Evolutionary conservation across 805 yeast genomes (phyloP), one percentile per base, ranked within the genome.

Genomic region (Candida insectalens): DNA sequence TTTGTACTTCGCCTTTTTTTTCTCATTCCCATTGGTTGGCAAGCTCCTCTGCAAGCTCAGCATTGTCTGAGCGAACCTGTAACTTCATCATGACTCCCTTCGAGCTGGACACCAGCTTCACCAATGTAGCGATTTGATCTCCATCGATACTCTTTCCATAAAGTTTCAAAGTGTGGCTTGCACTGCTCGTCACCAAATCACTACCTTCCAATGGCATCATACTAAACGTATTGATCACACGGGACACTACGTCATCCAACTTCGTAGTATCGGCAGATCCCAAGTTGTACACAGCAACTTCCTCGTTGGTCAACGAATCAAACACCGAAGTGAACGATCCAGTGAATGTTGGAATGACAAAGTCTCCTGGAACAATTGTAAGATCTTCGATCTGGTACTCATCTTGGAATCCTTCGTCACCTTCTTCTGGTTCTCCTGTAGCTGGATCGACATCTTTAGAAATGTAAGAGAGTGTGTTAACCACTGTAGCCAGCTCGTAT

Each of bases 381-480:
- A 87, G 65, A 37, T 79, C 81, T 57, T 85, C 96, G 44, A 92
- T 73, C 54, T 80, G 92, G 59, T 89, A 92, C 59, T 88, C 95
- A 57, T 92, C 97, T 44, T 81, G 82, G 69, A 79, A 83, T 13
- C 96, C 96, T 43, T 81, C 94, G 30, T 76, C 83, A 35, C 65
- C 79, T 32, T 70, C 75, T 30, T 71, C 79, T 33, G 80, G 70
- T 41, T 69, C 73, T 15, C 77, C 77, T 12, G 87, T 77, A 7
- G 71, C 67, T 31, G 84, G 77, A 45, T 84, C 81, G 43, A 83
- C 65, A 54, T 89, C 97, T 58, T 77, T 81, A 32, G 85, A 69
- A 14, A 78, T 74, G 63, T 80, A 89, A 16, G 77, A 68, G 40
- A 89, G 65, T 6, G 75, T 71, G 55, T 81, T 82, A 30, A 71